Percentiles rank a stretch among this genome's conserved stretches.
Evolutionary conservation across 352 stramenopile genomes (phyloP).

Genomic region (Pythium dissotocum): DNA sequence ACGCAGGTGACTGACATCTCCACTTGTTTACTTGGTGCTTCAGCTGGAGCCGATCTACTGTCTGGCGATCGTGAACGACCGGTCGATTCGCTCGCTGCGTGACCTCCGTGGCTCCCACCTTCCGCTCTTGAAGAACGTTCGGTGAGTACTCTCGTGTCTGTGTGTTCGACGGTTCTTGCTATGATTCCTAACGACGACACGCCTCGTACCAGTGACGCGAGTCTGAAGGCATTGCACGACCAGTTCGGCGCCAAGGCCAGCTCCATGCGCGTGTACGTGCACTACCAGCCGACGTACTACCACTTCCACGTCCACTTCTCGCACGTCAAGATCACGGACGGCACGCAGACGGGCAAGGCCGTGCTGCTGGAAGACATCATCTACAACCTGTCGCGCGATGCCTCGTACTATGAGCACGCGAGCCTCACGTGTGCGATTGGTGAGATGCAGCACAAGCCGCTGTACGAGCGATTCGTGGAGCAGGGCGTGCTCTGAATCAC

Average conservation of each 20-base stretch:
- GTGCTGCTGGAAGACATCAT: slow-evolving; percentile 86
- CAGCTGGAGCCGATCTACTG: slow-evolving; percentile 84
- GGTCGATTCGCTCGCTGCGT: slow-evolving; percentile 71
- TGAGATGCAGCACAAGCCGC: slow-evolving; percentile 77
- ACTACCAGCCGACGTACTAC: slow-evolving; percentile 90
- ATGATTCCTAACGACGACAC: neutral
- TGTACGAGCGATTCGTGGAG: slow-evolving; percentile 65
- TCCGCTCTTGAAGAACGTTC: slow-evolving; percentile 68
- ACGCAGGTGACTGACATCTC: neutral
- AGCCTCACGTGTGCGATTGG: slow-evolving; percentile 76
- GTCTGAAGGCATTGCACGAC: slow-evolving; percentile 45
- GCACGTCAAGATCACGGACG: slow-evolving; percentile 80
- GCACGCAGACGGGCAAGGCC: slow-evolving; percentile 76
- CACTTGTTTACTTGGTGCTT: neutral
- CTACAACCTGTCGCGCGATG: slow-evolving; percentile 68
- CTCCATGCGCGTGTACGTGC: slow-evolving; percentile 79
- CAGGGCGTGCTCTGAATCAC: slow-evolving; percentile 40
- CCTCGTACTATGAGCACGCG: slow-evolving; percentile 70
- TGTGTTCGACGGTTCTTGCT: neutral
- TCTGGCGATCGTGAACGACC: slow-evolving; percentile 78
- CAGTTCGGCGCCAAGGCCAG: slow-evolving; percentile 61
- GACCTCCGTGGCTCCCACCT: slow-evolving; percentile 68
- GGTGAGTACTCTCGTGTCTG: slow-evolving; percentile 32
- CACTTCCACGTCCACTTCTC: slow-evolving; percentile 89
- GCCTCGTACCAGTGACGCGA: slow-evolving; percentile 44